These are phyloP conservation scores for Suhomyces sp. DNA, from an alignment of 805 yeast genomes.

Conservation along the genomic window DNA sequence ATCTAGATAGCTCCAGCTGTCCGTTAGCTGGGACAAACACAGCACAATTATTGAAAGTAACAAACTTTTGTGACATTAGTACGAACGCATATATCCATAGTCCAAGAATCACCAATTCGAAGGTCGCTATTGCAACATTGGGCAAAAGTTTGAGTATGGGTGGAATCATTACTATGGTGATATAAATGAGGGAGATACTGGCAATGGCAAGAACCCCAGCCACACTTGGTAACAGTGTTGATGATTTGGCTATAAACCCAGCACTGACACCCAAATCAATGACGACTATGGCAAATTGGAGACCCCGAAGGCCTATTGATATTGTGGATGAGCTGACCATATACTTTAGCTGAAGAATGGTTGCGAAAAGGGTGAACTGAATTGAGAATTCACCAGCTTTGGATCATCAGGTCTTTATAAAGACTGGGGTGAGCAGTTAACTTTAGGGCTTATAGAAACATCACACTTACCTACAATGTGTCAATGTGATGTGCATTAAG, in stretches of 20 bases:
- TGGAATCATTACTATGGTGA: constrained; percentile 6
- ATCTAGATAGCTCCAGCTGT: not conserved
- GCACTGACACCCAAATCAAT: constrained; percentile 7
- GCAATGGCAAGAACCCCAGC: constrained; percentile 8
- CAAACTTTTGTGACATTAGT: constrained; percentile 4
- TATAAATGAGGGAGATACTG: constrained; percentile 3
- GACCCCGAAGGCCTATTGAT: constrained; percentile 6
- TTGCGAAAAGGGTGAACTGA: constrained; percentile 3
- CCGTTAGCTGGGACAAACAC: not conserved
- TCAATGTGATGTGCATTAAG: too few relatives aligned
- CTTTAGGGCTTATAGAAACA: too few relatives aligned
- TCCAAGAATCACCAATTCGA: constrained; percentile 8
- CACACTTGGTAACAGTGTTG: not conserved
- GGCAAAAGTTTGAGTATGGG: constrained; percentile 7
- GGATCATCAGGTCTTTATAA: not conserved
- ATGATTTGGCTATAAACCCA: not conserved
- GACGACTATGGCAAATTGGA: constrained; percentile 7
- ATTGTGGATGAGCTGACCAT: constrained; percentile 6
- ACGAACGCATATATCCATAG: constrained; percentile 10
- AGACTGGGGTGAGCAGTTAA: too few relatives aligned
- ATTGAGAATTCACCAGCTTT: not conserved
- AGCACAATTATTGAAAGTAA: constrained; percentile 6
- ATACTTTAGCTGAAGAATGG: constrained; percentile 2
- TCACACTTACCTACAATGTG: too few relatives aligned
- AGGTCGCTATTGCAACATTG: constrained; percentile 1